These are phyloP conservation scores for Dalbergia cochinchinensis DNA, from an alignment of 306 rosid species.

Conservation along the genomic window DNA sequence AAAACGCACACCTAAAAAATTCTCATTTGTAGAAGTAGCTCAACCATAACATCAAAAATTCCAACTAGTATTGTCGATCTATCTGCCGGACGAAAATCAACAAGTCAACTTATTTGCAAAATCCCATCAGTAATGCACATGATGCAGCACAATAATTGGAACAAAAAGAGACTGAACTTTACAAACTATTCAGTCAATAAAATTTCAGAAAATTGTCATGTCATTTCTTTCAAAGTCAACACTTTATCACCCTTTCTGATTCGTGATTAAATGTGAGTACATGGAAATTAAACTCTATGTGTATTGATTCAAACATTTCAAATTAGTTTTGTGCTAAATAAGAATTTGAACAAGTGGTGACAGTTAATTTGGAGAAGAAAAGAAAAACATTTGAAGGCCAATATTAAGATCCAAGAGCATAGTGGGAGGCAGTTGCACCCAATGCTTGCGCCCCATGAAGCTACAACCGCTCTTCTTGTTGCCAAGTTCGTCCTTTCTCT, in stretches of 20 bases:
- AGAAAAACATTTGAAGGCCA: not conserved
- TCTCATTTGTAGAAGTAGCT: slow-evolving; percentile 22
- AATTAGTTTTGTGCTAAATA: not conserved
- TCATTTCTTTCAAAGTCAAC: too few species aligned
- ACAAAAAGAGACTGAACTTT: not conserved
- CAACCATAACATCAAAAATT: slow-evolving; percentile 36
- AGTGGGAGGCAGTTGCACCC: slow-evolving; percentile 50
- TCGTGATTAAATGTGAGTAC: too few species aligned
- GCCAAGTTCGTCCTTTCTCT: slow-evolving; percentile 1
- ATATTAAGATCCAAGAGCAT: slow-evolving; percentile 2
- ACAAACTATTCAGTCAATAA: too few species aligned
- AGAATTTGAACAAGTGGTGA: slow-evolving; percentile 30
- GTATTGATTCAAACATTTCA: not conserved
- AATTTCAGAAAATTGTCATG: too few species aligned
- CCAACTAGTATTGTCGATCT: not conserved
- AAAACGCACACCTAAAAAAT: not conserved
- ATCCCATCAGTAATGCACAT: not conserved
- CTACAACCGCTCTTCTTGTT: slow-evolving; percentile 57
- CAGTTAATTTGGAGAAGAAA: slow-evolving; percentile 37
- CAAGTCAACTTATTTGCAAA: not conserved
- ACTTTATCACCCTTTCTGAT: too few species aligned
- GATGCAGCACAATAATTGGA: not conserved
- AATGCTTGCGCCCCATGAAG: slow-evolving; percentile 47
- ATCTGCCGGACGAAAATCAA: not conserved
- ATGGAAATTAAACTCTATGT: too few species aligned